Base-by-base conservation (phyloP, 2,329 filamentous ascomycete species). In the Colletotrichum sublineola region DNA sequence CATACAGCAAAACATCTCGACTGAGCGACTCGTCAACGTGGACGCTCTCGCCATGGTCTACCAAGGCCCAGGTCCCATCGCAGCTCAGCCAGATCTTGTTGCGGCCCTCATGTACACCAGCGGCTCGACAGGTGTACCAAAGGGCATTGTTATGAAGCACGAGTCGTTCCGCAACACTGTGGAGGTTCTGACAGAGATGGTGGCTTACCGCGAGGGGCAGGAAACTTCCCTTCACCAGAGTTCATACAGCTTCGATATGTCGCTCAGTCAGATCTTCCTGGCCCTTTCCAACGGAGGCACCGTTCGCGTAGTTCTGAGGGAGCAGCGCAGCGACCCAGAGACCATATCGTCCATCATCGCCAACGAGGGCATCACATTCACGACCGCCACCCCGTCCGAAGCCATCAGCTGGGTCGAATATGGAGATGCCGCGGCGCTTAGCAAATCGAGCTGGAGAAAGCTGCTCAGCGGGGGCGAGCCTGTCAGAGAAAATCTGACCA, bases 381-480 rank as follows among this genome's bases (percentile, higher is more conserved):
- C 83, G 0, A 75, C 73, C 3, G 80, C 78, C 2, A 84, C 82
- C 1, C 84, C 85, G 0, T 82, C 85, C 0, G 84, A 87, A 72
- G 84, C 83, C 62, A 52, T 72, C 6, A 75, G 57, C 36, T 81
- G 78, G 81, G 57, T 82, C 2, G 65, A 65, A 3, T 75, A 76
- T 50, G 79, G 75, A 5, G 55, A 57, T 3, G 38, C 58, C 12
- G 50, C 55, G 0, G 33, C 53, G 8, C 68, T 76, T 0, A 38
- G 40, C 12, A 74, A 74, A 15, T 42, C 67, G 18, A 2, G 61
- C 58, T n/a, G 44, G 44, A n/a, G 5, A 46, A n/a, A 46, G 44
- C 44, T 46, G 44, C 44, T 46, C 0, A 46, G 44, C 20, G n/a
- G n/a, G n/a, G n/a, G n/a, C n/a, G n/a, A n/a, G n/a, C n/a, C n/a